Conservation (phyloP, 768 basidiomycete genomes). For the Tricholoma terreum region DNA sequence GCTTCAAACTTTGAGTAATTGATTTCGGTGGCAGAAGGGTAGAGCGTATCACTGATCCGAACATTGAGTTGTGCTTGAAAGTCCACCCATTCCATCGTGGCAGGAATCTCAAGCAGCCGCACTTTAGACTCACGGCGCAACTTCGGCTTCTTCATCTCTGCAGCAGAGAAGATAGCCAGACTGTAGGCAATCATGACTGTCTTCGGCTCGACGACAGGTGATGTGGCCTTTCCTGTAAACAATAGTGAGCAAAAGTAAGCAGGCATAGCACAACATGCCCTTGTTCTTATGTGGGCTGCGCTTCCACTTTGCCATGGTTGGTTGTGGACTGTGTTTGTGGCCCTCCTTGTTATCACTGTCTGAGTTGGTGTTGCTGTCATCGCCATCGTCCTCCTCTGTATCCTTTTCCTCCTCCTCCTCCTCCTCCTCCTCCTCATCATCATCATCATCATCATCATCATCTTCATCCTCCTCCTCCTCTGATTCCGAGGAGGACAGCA, state of each 20-base stretch:
- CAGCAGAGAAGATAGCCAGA: neutral
- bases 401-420: too few species aligned
- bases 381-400: neutral
- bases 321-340: too few species aligned
- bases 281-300: neutral
- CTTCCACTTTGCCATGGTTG: neutral
- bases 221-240: neutral
- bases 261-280: neutral
- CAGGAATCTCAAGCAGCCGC: neutral
- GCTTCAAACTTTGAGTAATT: neutral
- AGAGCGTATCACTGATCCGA: neutral
- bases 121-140: neutral
- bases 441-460: conserved; percentile 49
- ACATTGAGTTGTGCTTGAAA: neutral
- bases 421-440: neutral
- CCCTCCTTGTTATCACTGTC: too few species aligned
- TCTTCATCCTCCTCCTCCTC: too few species aligned
- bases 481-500: too few species aligned
- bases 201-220: neutral
- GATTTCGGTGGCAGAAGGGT: neutral
- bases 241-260: neutral
- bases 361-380: neutral
- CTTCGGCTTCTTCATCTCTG: neutral
- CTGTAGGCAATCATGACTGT: neutral
- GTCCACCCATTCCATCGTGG: neutral